Conservation (phyloP, 305 asterid genomes). For the Fraxinus floribunda region DNA sequence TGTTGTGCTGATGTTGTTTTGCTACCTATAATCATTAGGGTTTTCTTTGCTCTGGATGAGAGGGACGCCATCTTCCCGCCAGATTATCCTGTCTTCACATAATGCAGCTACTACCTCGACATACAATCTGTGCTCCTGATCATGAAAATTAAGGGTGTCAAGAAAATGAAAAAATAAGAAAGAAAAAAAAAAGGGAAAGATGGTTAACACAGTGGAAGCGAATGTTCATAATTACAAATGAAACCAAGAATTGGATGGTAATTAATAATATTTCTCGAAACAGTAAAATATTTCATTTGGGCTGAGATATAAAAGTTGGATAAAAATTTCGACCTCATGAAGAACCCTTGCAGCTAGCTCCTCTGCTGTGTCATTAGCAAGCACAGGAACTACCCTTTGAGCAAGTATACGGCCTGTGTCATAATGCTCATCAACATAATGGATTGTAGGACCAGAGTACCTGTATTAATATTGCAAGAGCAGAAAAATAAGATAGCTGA, state of each 20-base stretch:
- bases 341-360: constrained; percentile 84
- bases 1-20: neutral
- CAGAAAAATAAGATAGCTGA: neutral
- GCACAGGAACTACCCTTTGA: constrained; percentile 77
- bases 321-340: constrained; percentile 41
- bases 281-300: neutral
- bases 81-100: constrained; percentile 64
- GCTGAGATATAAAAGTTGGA: neutral
- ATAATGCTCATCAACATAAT: constrained; percentile 77
- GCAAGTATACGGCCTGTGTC: constrained; percentile 89
- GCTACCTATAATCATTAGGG: constrained; percentile 36
- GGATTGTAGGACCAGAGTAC: constrained; percentile 84
- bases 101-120: constrained; percentile 61
- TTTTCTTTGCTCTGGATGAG: constrained; percentile 59
- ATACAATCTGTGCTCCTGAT: constrained; percentile 68
- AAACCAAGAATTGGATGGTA: neutral
- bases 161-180: neutral
- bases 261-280: neutral
- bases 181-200: neutral
- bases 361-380: constrained; percentile 71
- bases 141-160: neutral
- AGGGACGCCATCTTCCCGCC: constrained; percentile 88
- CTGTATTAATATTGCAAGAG: constrained; percentile 29
- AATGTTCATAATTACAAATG: neutral
- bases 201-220: neutral